Evolutionary conservation across 116 monocot genomes (phyloP).

Genomic region (Iris pallida): DNA sequence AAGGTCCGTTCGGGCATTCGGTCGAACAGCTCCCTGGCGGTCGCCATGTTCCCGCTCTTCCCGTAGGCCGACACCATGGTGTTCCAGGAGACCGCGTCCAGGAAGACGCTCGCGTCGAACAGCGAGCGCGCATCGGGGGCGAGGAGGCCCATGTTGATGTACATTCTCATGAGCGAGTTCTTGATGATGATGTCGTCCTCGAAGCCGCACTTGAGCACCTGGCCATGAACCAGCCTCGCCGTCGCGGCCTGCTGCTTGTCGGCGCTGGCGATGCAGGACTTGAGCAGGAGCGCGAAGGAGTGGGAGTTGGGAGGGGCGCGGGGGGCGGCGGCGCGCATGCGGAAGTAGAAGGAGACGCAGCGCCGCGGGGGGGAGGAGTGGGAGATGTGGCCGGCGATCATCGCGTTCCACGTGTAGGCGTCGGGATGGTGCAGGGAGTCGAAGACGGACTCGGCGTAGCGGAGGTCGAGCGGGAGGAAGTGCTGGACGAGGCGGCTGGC

Average conservation of each 20-base stretch:
- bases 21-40: slow-evolving; percentile 40
- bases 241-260: background rate
- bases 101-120: slow-evolving; percentile 22
- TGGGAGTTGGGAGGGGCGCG: slow-evolving; percentile 36
- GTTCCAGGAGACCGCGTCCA: slow-evolving; percentile 54
- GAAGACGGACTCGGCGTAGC: slow-evolving; percentile 21
- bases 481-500: slow-evolving; percentile 36
- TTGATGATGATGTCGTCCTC: slow-evolving; percentile 28
- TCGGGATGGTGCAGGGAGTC: slow-evolving; percentile 29
- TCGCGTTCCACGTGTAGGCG: slow-evolving; percentile 50
- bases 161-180: slow-evolving; percentile 55
- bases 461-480: slow-evolving; percentile 24
- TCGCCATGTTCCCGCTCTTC: slow-evolving; percentile 34
- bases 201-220: slow-evolving; percentile 40
- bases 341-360: slow-evolving; percentile 32
- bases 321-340: slow-evolving; percentile 27
- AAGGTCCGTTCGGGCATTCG: slow-evolving; percentile 48
- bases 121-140: slow-evolving; percentile 23
- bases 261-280: slow-evolving; percentile 12
- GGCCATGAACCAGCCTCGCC: slow-evolving; percentile 33
- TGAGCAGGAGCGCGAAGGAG: slow-evolving; percentile 49
- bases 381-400: slow-evolving; percentile 26
- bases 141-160: slow-evolving; percentile 33
- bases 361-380: slow-evolving; percentile 1
- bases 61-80: slow-evolving; percentile 49